Evolutionary conservation across 176 grass and related monocot species (phyloP), one percentile per base, ranked within the genome.

Genomic region (Rhynchospora breviuscula): DNA sequence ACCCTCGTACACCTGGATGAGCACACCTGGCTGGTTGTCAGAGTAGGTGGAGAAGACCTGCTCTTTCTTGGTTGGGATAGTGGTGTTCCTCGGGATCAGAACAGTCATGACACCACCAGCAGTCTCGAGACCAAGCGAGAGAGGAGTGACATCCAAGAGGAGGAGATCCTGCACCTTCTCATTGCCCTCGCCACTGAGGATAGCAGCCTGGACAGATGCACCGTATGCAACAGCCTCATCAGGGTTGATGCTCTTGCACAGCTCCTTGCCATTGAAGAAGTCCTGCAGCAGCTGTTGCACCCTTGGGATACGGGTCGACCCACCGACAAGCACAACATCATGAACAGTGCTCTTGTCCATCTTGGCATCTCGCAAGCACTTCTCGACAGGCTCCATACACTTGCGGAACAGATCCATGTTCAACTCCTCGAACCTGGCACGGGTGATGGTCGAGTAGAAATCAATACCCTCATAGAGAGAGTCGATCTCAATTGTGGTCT

Each of bases 11-110:
- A 88, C 86, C 68, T 88, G 86, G 69, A 91, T 91, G 17, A 88
- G 79, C 44, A 91, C 89, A 64, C 86, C 89, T 1, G 86, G 84
- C 31, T 91, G 89, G 86, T 91, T 91, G 79, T 91, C 86, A 0
- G 89, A 91, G 64, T 91, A 88, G 15, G 89, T 88, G 0, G 89
- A 91, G 72, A 91, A 91, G 11, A 91, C 86, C 65, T 91, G 89
- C 63, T 88, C 89, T 57, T 88, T 88, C 86, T 91, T 88, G 23
- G 89, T 91, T n/a, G 89, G 89, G 12, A 91, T 91, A 45, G 89
- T 91, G 52, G 86, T 91, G 78, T 91, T 91, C 49, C 89, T 85
- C 0, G 83, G 86, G 52, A 91, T 91, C 23, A 88, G 51, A 58
- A 79, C 76, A 4, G 76, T 79, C 76, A 79, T 79, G 53, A 79